Evolutionary conservation across 805 yeast genomes (phyloP), one percentile per base, ranked within the genome.

Genomic region (Schizosaccharomyces octosporus): DNA sequence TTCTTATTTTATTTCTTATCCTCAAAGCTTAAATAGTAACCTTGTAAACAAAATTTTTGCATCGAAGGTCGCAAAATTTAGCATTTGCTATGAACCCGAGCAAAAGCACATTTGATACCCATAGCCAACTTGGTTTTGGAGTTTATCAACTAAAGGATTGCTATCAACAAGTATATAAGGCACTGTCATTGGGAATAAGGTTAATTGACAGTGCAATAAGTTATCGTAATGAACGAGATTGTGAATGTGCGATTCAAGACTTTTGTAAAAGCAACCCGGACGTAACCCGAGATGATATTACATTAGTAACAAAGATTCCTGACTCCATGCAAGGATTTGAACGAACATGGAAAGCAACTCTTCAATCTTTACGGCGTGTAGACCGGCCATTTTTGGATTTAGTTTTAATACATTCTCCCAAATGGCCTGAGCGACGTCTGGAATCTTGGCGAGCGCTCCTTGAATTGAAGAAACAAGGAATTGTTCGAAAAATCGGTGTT

Each of bases 221-320:
- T n/a, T 86, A 86, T 72, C 72, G 73, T 11, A 85, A 85, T 71
- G 87, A 84, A 68, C 65, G 65, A 17, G 84, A 81, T 64, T 80
- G 80, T 4, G 81, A 81, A 21, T 74, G 76, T 59, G 93, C 84
- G 4, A 78, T 84, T 55, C 70, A 74, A 21, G 68, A 72, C 61
- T 84, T 80, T 75, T 63, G 82, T 27, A 66, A 73, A 43, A 79
- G 77, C 61, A 64, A 72, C 60, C 65, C 70, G 32, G 81, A 82
- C 61, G 85, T 82, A 64, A 77, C 74, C 63, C 72, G 84, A 61
- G 75, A 73, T 55, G 82, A 79, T 36, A 77, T 81, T 9, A 78
- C 75, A 64, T 80, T 84, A 70, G 82, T 87, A 9, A 82, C 93
- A 4, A 86, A 86, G 68, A 68, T 85, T 24, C 84, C 90, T 90